Conservation (phyloP, 2,329 filamentous ascomycete genomes). For the Colletotrichum euphorbiae region DNA sequence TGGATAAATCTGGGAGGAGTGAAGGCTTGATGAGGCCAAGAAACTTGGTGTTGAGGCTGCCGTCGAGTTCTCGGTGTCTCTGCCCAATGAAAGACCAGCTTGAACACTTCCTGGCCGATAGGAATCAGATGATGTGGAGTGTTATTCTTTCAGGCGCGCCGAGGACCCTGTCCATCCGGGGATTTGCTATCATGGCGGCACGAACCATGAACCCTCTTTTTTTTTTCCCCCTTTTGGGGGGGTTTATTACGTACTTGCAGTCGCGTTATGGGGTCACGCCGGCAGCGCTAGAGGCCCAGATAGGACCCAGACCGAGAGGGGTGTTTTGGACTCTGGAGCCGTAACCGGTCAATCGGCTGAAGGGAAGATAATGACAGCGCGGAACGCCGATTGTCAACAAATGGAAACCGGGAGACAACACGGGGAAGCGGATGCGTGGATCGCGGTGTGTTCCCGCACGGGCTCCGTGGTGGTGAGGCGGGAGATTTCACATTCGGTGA, state of each 20-base stretch:
- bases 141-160: slow-evolving; percentile 16
- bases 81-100: slow-evolving; percentile 8
- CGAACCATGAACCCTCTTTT: slow-evolving; percentile 16
- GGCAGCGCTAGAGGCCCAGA: slow-evolving; percentile 9
- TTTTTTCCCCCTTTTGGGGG: background rate
- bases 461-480: background rate
- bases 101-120: slow-evolving; percentile 17
- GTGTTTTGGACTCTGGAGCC: background rate
- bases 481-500: background rate
- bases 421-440: slow-evolving; percentile 12
- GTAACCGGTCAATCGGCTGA: slow-evolving; percentile 1
- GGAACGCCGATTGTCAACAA: slow-evolving; percentile 14
- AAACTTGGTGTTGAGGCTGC: background rate
- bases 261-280: slow-evolving; percentile 21
- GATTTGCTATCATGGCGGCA: slow-evolving; percentile 24
- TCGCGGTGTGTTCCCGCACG: slow-evolving; percentile 2
- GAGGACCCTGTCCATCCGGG: slow-evolving; percentile 17
- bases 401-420: slow-evolving; percentile 10
- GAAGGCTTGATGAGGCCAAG: background rate
- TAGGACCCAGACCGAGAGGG: slow-evolving; percentile 38
- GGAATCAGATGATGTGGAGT: slow-evolving; percentile 30
- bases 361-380: slow-evolving; percentile 35
- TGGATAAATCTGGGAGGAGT: background rate
- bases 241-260: slow-evolving; percentile 36
- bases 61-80: background rate